Evolutionary conservation across 2,329 filamentous ascomycete species (phyloP), one percentile per base, ranked within the genome.

Genomic region (Pestalotiopsis sp.): DNA sequence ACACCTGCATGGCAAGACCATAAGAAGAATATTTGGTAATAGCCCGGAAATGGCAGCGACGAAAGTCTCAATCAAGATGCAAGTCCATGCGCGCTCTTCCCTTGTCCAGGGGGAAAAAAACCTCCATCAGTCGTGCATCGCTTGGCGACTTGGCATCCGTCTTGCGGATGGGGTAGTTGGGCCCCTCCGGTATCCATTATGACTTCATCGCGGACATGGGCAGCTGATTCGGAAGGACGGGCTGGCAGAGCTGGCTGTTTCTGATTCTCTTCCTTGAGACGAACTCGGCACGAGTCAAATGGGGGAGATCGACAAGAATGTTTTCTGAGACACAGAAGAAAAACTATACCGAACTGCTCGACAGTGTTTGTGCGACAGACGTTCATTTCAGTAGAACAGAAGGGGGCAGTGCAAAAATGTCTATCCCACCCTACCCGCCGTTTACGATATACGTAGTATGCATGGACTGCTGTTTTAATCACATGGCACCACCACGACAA

Each of bases 201-300:
- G 59, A 61, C 59, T 27, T 27, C 59, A 61, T 61, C 59, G 14
- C 25, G 59, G 59, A 36, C 25, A 39, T 36, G 36, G 31, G 17
- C 59, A 61, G 25, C 59, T 36, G 59, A 61, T 61, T 39, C 25
- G 59, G 59, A 61, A 61, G 59, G 59, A 61, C 59, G n/a, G 27
- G 27, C 27, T 31, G 27, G 27, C 27, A 31, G 7, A 31, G 36
- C 31, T 61, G 31, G 59, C 14, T 36, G n/a, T 61, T 39, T 20
- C 27, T 36, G 27, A 20, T 14, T 45, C n/a, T 27, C 38, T 61
- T 27, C 38, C 31, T 36, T 38, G 59, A 61, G 59, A 61, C 59
- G 59, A 36, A 38, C n/a, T 61, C 59, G 59, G 31, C 59, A 61
- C 59, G 31, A 61, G 36, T 61, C 59, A 36, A 17, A 31, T 31